Evolutionary conservation across 768 basidiomycete species (phyloP).

Genomic region (Gautieria morchelliformis): DNA sequence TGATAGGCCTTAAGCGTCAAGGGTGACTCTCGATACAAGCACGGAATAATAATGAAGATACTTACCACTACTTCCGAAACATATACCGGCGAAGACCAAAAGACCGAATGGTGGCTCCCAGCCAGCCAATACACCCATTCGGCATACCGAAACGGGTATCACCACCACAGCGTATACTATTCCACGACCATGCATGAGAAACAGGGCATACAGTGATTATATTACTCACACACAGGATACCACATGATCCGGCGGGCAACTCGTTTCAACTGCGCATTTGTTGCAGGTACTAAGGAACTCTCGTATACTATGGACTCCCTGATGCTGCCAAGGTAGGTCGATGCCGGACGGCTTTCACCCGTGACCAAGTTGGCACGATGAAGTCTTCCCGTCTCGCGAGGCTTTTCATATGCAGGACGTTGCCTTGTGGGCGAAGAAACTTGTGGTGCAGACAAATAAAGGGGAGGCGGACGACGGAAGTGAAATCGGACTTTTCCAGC

Average conservation of each 20-base stretch:
- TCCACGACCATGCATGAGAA: background rate
- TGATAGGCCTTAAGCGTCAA: background rate
- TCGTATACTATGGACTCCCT: too few species aligned
- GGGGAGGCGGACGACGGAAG: background rate
- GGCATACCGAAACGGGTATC: background rate
- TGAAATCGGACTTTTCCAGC: background rate
- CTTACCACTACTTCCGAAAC: conserved; percentile 4
- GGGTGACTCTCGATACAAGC: background rate
- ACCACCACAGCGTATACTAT: background rate
- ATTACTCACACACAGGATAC: conserved; percentile 3
- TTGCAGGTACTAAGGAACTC: too few species aligned
- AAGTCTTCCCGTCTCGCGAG: background rate
- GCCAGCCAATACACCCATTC: conserved; percentile 3
- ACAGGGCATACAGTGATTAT: too few species aligned
- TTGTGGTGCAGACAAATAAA: background rate
- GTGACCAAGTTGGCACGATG: background rate
- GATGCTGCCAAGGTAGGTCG: too few species aligned
- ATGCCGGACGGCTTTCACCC: background rate
- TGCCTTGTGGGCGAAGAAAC: background rate
- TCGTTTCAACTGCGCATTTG: background rate
- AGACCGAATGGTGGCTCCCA: conserved; percentile 3
- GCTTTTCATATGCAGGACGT: background rate
- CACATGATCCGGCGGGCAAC: background rate
- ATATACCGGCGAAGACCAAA: background rate
- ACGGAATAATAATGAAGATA: background rate